Conservation (phyloP, 768 basidiomycete species). For the Amyloporia xantha region DNA sequence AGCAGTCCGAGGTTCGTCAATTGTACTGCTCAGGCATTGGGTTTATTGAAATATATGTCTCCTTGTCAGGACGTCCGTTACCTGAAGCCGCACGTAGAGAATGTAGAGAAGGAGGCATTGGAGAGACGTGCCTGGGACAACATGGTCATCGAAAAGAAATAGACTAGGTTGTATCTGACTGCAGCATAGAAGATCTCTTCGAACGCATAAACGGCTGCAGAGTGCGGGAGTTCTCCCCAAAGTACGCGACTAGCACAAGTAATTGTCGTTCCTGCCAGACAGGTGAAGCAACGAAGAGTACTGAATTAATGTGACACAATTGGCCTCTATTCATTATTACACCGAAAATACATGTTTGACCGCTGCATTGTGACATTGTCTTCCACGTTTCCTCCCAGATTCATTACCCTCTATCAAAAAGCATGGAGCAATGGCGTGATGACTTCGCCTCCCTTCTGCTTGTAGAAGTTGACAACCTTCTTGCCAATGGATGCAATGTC, state of each 20-base stretch:
- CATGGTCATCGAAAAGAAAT: slow-evolving; percentile 59
- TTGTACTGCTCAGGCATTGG: too few species aligned
- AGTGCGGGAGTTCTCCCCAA: too few species aligned
- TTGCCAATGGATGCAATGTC: slow-evolving; percentile 78
- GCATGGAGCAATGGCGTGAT: slow-evolving; percentile 76
- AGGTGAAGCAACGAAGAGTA: too few species aligned
- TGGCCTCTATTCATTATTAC: neutral
- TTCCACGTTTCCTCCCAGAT: neutral
- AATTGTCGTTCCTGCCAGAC: too few species aligned
- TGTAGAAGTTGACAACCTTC: slow-evolving; percentile 86
- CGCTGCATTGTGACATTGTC: neutral
- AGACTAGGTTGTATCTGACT: too few species aligned
- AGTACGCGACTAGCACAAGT: too few species aligned
- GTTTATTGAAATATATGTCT: too few species aligned
- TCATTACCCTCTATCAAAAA: slow-evolving; percentile 30
- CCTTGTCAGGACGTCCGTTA: slow-evolving; percentile 76
- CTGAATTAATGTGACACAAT: neutral
- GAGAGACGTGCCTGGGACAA: slow-evolving; percentile 84
- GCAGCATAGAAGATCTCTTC: too few species aligned
- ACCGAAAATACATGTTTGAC: neutral
- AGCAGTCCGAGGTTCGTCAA: slow-evolving; percentile 59
- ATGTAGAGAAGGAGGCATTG: slow-evolving; percentile 65
- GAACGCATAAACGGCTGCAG: too few species aligned
- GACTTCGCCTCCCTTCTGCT: slow-evolving; percentile 61
- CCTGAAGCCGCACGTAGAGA: slow-evolving; percentile 69